Base-by-base conservation (phyloP, 83 land plant genomes). In the Diphasiastrum complanatum region DNA sequence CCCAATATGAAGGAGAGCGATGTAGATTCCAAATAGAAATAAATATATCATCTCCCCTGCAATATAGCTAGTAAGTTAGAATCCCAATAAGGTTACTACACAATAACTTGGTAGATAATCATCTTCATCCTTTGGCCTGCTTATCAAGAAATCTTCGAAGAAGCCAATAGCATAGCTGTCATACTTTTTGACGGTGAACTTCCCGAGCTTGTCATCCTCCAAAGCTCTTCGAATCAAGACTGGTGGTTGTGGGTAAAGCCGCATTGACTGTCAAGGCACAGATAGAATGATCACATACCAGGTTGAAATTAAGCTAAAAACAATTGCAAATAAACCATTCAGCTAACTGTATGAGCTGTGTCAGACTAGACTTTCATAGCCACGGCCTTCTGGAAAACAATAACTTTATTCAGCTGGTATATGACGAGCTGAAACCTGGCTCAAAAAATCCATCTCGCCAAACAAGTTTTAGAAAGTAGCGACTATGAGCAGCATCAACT, bases 181-280 rank as follows among this genome's bases (percentile, higher is more conserved):
- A 62, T 60, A 89, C 96, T 78, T 79, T 68, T 75, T 78, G 1
- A 89, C 81, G 2, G 63, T 81, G 58, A 82, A 91, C 19, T 73
- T 68, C 24, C 85, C 97, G 47, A 91, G 85, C 46, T 80, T 58
- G 57, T 91, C 97, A 54, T 81, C 71, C 54, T 80, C 80, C 63
- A 92, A 50, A 28, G 95, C 79, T 23, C 98, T 82, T 14, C 98
- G 84, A 33, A 92, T 92, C 66, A 92, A 62, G 1, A 92, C 96
- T n/a, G 98, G 98, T 60, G 98, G 98, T 32, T 92, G 95, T 12
- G 98, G 98, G 47, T 92, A 92, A 4, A 92, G 79, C 64, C 98
- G 80, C 70, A 92, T 65, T 37, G 95, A 81, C 98, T 92, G 82
- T 77, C 49, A 73, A 57, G 36, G 45, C 5, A 58, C 18, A 36